Evolutionary conservation across 108 stramenopile genomes (phyloP).

Genomic region (Aurantiochytrium sp.): DNA sequence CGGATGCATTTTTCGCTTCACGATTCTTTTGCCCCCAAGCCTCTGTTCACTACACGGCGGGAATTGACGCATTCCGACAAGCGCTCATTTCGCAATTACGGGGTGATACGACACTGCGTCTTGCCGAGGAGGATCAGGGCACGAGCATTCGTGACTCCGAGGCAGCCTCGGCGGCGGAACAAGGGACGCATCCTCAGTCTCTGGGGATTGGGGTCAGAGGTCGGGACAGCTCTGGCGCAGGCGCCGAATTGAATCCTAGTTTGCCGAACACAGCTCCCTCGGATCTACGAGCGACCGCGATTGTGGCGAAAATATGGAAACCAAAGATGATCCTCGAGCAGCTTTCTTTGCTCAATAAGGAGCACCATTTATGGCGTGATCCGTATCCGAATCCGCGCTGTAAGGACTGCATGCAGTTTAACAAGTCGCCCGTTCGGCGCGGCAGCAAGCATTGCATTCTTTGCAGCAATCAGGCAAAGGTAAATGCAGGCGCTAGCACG

Average conservation of each 20-base stretch:
- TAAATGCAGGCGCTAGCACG: background rate
- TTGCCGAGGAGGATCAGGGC: too few relatives aligned
- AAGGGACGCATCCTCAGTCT: too few relatives aligned
- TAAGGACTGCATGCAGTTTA: background rate
- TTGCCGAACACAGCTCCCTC: background rate
- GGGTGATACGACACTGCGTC: too few relatives aligned
- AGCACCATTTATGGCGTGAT: background rate
- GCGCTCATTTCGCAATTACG: background rate
- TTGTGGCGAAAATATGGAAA: background rate
- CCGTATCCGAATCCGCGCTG: background rate
- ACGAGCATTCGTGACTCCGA: too few relatives aligned
- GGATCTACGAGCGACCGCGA: background rate
- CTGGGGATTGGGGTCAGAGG: too few relatives aligned
- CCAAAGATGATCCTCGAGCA: background rate
- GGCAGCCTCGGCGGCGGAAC: too few relatives aligned
- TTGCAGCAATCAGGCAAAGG: background rate
- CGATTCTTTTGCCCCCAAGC: background rate
- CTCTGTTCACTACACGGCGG: background rate
- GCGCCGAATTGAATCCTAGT: background rate
- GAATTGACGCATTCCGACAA: background rate
- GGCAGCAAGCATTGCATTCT: background rate
- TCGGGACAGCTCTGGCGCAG: background rate
- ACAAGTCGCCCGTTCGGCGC: background rate
- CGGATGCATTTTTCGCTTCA: background rate
- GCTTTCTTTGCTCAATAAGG: background rate